A percentile compares a stretch with the other conserved stretches of the same genome.
Conservation (phyloP, 2,329 filamentous ascomycete species). For the Xylaria digitata region DNA sequence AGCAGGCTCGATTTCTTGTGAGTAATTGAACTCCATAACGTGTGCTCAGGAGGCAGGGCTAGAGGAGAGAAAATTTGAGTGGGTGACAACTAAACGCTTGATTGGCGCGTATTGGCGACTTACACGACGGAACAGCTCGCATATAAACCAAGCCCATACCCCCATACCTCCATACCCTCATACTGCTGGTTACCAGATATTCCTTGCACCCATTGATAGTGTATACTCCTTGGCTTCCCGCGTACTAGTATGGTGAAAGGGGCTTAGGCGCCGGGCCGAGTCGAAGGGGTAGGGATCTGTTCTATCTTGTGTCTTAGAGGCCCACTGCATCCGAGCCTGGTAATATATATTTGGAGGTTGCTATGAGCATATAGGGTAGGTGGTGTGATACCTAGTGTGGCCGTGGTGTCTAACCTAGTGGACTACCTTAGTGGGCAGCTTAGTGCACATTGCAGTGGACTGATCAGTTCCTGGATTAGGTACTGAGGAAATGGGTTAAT, state of each 20-base stretch:
- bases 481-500: not conserved
- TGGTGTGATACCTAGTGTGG: slow-evolving; percentile 12
- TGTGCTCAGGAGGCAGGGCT: slow-evolving; percentile 9
- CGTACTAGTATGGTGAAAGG: slow-evolving; percentile 13
- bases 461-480: not conserved
- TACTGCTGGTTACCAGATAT: slow-evolving; percentile 19
- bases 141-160: not conserved
- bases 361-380: slow-evolving; percentile 18
- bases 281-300: slow-evolving; percentile 21
- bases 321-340: slow-evolving; percentile 26
- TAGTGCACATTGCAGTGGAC: slow-evolving; percentile 3
- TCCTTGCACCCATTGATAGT: slow-evolving; percentile 31
- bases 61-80: not conserved
- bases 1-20: slow-evolving; percentile 43
- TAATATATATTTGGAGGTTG: slow-evolving; percentile 18
- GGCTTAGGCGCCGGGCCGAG: slow-evolving; percentile 23
- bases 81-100: not conserved
- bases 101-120: not conserved
- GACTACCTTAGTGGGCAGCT: slow-evolving; percentile 1
- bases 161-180: not conserved
- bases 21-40: slow-evolving; percentile 48
- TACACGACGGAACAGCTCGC: not conserved
- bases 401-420: slow-evolving; percentile 10
- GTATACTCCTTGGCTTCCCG: slow-evolving; percentile 5
- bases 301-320: slow-evolving; percentile 13